These are phyloP conservation scores for Oryza brachyantha DNA, from an alignment of 176 grass and related monocot genomes.

Conservation along the genomic window DNA sequence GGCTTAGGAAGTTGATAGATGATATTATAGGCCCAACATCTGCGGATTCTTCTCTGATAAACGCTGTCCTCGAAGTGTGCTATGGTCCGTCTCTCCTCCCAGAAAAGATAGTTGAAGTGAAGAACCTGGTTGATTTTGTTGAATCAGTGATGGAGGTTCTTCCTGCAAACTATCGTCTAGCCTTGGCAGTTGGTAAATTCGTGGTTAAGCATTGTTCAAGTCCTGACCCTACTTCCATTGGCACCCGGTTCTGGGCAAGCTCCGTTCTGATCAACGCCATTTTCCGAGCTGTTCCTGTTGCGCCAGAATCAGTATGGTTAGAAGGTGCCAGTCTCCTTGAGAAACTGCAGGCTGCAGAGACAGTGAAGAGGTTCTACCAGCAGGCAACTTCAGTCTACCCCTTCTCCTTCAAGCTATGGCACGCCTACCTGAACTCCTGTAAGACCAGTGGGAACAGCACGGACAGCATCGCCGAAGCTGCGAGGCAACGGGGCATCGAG, in stretches of 20 bases:
- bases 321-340: constrained; percentile 59
- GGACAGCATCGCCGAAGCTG: constrained; percentile 62
- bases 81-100: constrained; percentile 65
- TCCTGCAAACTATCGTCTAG: constrained; percentile 82
- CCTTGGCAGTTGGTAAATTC: constrained; percentile 64
- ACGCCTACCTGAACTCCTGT: constrained; percentile 46
- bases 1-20: constrained; percentile 69
- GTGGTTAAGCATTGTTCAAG: constrained; percentile 28
- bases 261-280: constrained; percentile 74
- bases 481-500: constrained; percentile 69
- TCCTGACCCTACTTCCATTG: constrained; percentile 38
- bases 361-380: constrained; percentile 69
- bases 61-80: constrained; percentile 76
- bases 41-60: constrained; percentile 57
- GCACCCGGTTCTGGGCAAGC: constrained; percentile 71
- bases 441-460: constrained; percentile 40
- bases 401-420: constrained; percentile 83
- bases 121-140: constrained; percentile 73
- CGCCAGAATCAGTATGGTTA: constrained; percentile 81
- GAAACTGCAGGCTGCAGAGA: constrained; percentile 49
- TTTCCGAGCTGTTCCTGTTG: constrained; percentile 67
- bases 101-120: constrained; percentile 42
- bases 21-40: constrained; percentile 69
- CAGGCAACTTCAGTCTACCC: constrained; percentile 86
- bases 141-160: constrained; percentile 70